phyloP scores from a whole-genome alignment of 495 filamentous ascomycete species.

The Daldinia childiae region DNA sequence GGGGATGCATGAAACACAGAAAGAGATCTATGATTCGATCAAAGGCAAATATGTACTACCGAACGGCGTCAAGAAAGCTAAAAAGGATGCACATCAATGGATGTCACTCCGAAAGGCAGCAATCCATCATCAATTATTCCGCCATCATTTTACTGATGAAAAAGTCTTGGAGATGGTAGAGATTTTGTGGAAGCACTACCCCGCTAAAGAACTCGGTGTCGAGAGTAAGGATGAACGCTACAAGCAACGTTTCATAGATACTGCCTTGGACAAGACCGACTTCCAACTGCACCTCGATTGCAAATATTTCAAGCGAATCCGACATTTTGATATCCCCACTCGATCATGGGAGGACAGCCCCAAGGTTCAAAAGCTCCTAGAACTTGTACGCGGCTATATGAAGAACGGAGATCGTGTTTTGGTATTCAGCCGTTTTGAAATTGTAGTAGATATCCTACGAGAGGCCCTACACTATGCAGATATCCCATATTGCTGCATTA shows the following conservation, averaged over 20 bases:
- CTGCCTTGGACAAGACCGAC: conserved; percentile 69
- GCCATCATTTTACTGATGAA: conserved; percentile 77
- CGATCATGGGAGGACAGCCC: conserved; percentile 92
- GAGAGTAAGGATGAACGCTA: conserved; percentile 68
- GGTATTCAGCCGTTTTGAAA: conserved; percentile 91
- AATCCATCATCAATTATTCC: conserved; percentile 89
- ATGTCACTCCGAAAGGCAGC: conserved; percentile 93
- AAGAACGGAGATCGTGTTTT: conserved; percentile 86
- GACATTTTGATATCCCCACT: conserved; percentile 73
- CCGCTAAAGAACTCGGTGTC: conserved; percentile 51
- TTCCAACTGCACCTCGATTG: conserved; percentile 87
- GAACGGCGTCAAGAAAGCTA: conserved; percentile 47
- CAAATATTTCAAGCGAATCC: conserved; percentile 71
- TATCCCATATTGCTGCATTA: conserved; percentile 80
- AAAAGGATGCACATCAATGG: conserved; percentile 72
- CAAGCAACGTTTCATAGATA: conserved; percentile 75
- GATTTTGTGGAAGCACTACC: conserved; percentile 68
- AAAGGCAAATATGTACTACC: conserved; percentile 47
- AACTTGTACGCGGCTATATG: conserved; percentile 75
- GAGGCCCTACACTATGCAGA: conserved; percentile 77
- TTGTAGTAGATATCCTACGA: conserved; percentile 89
- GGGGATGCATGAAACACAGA: conserved; percentile 74
- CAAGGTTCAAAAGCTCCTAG: conserved; percentile 80
- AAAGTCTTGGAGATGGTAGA: conserved; percentile 81
- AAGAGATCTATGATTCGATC: conserved; percentile 71